These are phyloP conservation scores for Ophiostoma tasmaniense DNA, from an alignment of 2,329 filamentous ascomycete genomes.

Conservation along the genomic window DNA sequence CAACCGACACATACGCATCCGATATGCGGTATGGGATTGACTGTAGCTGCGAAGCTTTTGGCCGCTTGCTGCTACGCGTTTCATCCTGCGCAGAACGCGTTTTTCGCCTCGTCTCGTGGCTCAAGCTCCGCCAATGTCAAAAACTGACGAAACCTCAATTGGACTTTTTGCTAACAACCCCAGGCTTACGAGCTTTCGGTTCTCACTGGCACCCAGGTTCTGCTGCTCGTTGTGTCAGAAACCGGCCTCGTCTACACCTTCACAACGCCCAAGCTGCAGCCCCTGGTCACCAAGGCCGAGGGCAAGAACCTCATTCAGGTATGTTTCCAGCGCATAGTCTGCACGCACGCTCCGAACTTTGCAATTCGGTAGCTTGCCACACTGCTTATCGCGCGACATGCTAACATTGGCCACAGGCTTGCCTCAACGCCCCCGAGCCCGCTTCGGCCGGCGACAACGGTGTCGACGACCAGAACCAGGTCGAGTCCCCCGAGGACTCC, in stretches of 20 bases:
- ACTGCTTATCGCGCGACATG: not conserved
- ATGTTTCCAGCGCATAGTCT: slow-evolving; percentile 29
- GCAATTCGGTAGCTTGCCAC: not conserved
- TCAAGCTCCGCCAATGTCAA: too few relatives aligned
- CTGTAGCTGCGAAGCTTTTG: not conserved
- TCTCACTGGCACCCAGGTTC: slow-evolving; percentile 92
- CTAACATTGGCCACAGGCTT: slow-evolving; percentile 57
- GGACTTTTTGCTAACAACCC: slow-evolving; percentile 11
- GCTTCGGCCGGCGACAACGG: slow-evolving; percentile 72
- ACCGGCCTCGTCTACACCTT: slow-evolving; percentile 97
- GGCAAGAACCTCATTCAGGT: slow-evolving; percentile 99
- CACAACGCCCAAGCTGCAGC: slow-evolving; percentile 95
- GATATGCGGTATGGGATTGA: not conserved
- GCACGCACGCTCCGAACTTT: not conserved
- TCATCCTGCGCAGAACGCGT: not conserved
- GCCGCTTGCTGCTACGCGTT: not conserved
- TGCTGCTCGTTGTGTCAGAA: slow-evolving; percentile 93
- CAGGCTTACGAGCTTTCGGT: slow-evolving; percentile 93
- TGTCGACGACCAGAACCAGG: slow-evolving; percentile 64
- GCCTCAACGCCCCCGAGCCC: slow-evolving; percentile 91
- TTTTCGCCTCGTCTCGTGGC: not conserved
- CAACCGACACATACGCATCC: not conserved
- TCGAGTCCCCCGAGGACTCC: slow-evolving; percentile 88
- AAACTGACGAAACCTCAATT: too few relatives aligned
- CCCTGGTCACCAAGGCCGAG: slow-evolving; percentile 94